phyloP scores from a whole-genome alignment of 225 moss, liverwort and hornwort genomes.

The Physcomitrium patens region DNA sequence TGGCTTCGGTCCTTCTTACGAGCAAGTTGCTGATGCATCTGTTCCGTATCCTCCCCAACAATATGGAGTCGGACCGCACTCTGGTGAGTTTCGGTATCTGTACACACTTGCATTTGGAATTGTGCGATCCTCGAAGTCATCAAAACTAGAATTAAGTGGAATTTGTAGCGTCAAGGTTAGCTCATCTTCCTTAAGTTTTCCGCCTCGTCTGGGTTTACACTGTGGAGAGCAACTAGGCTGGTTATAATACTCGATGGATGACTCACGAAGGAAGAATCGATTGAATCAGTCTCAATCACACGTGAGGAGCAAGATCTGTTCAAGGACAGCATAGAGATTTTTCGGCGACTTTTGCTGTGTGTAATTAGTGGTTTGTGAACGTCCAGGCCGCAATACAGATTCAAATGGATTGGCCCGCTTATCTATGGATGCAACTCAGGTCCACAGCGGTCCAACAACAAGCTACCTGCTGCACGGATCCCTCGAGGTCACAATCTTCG shows the following conservation, averaged over 20 bases:
- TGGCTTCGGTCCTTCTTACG: constrained; percentile 15
- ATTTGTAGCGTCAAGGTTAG: no score
- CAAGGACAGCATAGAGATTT: background rate
- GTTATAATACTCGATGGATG: no score
- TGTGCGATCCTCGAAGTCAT: no score
- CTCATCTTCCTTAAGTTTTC: no score
- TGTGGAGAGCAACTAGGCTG: no score
- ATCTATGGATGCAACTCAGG: background rate
- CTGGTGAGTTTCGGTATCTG: constrained; percentile 15
- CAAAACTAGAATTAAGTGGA: no score
- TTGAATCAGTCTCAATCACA: no score
- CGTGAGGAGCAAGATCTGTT: background rate
- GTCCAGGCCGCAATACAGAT: constrained; percentile 42
- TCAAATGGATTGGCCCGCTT: background rate
- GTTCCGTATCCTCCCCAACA: constrained; percentile 1
- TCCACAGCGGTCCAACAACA: background rate
- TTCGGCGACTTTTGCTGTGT: background rate
- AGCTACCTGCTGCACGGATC: constrained; percentile 64
- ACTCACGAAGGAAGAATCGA: no score
- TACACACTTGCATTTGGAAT: no score
- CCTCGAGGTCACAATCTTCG: constrained; percentile 47
- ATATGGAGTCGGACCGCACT: constrained; percentile 8
- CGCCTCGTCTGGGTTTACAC: no score
- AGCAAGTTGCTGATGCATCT: constrained; percentile 33
- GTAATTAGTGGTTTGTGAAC: constrained; percentile 8